phyloP scores from a whole-genome alignment of 129 eudicot species.

The Tagetes patula region DNA sequence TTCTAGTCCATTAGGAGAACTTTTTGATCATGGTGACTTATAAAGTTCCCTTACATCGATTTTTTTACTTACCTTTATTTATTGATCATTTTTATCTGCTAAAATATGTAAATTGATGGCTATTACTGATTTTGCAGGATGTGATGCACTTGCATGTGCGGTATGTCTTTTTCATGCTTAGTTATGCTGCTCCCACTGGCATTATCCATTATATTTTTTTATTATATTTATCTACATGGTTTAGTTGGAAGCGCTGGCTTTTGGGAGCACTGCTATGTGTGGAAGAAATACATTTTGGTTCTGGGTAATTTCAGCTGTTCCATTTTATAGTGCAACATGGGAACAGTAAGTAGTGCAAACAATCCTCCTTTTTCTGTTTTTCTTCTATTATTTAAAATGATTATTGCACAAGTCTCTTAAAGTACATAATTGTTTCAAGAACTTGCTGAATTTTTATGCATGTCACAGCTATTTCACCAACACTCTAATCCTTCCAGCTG shows the following conservation, averaged over 20 bases:
- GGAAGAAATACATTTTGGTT: constrained; percentile 91
- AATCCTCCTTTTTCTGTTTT: not conserved
- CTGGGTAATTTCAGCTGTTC: constrained; percentile 92
- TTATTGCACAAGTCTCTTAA: constrained; percentile 7
- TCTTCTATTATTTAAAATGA: not conserved
- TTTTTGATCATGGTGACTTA: constrained; percentile 84
- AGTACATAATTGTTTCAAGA: not conserved
- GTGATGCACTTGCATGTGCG: constrained; percentile 98
- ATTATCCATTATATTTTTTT: not conserved
- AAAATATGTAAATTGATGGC: constrained; percentile 22
- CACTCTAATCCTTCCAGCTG: constrained; percentile 79
- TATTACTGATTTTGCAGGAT: constrained; percentile 54
- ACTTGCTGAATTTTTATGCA: not conserved
- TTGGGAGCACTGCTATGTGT: constrained; percentile 95
- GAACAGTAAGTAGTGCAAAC: constrained; percentile 66
- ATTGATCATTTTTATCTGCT: constrained; percentile 9
- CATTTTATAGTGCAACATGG: constrained; percentile 96
- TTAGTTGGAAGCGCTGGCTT: constrained; percentile 91
- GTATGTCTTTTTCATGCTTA: constrained; percentile 43
- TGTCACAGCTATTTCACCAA: constrained; percentile 86
- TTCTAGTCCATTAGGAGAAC: constrained; percentile 98
- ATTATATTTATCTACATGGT: constrained; percentile 15
- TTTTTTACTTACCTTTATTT: not conserved
- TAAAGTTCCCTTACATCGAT: not conserved
- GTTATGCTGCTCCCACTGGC: not conserved